Percentiles rank a stretch among this genome's conserved stretches.
phyloP scores from a whole-genome alignment of 495 filamentous ascomycete genomes.

The Penicillium riverlandense region DNA sequence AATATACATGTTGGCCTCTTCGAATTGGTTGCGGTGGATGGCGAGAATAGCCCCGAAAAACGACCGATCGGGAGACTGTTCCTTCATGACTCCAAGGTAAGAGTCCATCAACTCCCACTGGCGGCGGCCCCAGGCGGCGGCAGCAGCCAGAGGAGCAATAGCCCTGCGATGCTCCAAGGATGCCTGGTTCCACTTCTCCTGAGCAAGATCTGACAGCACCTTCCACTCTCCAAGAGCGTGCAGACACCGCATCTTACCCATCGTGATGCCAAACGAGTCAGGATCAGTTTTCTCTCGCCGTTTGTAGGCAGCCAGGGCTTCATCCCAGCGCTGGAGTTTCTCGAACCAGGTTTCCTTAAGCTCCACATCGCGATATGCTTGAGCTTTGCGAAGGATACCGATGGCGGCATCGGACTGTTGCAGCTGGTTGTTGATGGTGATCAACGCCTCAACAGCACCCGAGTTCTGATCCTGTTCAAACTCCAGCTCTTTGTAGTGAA shows the following conservation, averaged over 20 bases:
- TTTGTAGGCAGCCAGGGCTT: conserved; percentile 87
- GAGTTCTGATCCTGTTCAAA: conserved; percentile 96
- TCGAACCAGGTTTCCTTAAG: conserved; percentile 98
- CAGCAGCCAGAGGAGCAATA: conserved; percentile 88
- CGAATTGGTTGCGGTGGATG: conserved; percentile 90
- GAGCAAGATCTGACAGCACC: conserved; percentile 73
- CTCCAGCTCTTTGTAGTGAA: conserved; percentile 98
- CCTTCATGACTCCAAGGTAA: conserved; percentile 90
- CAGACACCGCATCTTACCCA: conserved; percentile 99
- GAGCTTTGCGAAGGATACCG: conserved; percentile 89
- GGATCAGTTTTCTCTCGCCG: conserved; percentile 67
- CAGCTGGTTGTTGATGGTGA: conserved; percentile 96
- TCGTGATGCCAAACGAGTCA: conserved; percentile 80
- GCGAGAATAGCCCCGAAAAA: conserved; percentile 96
- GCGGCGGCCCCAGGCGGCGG: conserved; percentile 93
- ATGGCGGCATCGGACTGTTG: conserved; percentile 97
- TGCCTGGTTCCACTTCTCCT: conserved; percentile 89
- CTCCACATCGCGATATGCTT: conserved; percentile 89
- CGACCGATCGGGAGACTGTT: conserved; percentile 82
- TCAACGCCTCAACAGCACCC: conserved; percentile 91
- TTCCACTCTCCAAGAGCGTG: conserved; percentile 98
- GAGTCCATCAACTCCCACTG: conserved; percentile 98
- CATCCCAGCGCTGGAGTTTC: conserved; percentile 96
- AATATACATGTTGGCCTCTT: conserved; percentile 76
- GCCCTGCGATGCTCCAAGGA: conserved; percentile 72